These are phyloP conservation scores for Bonnemaisonia californica DNA, from an alignment of 31 red algal species.

Conservation along the genomic window DNA sequence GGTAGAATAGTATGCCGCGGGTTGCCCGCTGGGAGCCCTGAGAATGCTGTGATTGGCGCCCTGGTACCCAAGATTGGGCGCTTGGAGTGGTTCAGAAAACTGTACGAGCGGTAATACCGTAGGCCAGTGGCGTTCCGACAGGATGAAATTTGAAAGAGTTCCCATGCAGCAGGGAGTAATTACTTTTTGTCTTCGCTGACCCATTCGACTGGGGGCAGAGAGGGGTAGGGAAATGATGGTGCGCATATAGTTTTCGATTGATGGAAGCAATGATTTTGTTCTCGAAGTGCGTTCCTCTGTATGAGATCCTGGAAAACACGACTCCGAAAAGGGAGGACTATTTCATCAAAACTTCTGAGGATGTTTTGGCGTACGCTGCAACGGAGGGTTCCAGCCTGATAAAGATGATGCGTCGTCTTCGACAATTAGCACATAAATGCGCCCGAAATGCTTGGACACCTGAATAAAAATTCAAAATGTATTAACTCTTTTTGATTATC, in stretches of 20 bases:
- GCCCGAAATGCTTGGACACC: not conserved
- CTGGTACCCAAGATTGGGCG: not conserved
- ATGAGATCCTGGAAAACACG: not conserved
- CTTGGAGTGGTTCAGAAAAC: not conserved
- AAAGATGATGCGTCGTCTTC: constrained; percentile 36
- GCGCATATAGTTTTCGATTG: not conserved
- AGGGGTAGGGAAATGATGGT: constrained; percentile 11
- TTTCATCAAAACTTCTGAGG: not conserved
- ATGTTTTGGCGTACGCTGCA: not conserved
- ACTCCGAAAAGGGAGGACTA: constrained; percentile 3
- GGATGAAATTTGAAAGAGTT: not conserved
- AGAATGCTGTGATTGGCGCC: not conserved
- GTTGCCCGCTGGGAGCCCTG: not conserved
- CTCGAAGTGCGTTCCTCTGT: constrained; percentile 17
- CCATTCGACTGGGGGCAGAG: not conserved
- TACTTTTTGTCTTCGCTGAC: not conserved
- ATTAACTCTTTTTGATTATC: constrained; percentile 33
- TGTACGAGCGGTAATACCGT: not conserved
- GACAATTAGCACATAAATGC: constrained; percentile 13
- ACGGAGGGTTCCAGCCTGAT: not conserved
- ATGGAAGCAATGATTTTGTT: constrained; percentile 10
- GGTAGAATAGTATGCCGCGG: not conserved
- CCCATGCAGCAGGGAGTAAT: not conserved
- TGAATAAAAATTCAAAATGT: constrained; percentile 39
- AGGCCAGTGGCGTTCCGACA: not conserved